A percentile compares a stretch with the other conserved stretches of the same genome.
Conservation (phyloP, 139 green algal genomes). For the Prasinococcaceae sp. region DNA sequence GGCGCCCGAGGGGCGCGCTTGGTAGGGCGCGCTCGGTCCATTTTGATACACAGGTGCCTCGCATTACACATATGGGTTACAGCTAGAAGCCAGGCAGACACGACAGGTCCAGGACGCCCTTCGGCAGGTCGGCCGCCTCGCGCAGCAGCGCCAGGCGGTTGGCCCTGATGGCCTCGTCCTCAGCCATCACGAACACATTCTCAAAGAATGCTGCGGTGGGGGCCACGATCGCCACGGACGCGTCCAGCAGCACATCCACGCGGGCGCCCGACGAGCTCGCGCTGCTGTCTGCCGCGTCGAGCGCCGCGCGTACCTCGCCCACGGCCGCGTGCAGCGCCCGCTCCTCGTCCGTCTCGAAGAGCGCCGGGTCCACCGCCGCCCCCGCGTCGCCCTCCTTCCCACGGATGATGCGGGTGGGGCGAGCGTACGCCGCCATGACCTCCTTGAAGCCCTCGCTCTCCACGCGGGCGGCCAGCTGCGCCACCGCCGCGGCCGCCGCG, state of each 20-base stretch:
- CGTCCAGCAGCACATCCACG: constrained; percentile 43
- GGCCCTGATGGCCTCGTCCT: constrained; percentile 49
- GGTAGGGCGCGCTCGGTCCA: too few relatives aligned
- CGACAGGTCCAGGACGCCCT: constrained; percentile 69
- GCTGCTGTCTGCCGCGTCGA: neutral
- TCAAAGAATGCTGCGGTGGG: constrained; percentile 82
- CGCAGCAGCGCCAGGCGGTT: constrained; percentile 78
- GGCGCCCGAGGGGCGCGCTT: too few relatives aligned
- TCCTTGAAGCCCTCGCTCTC: constrained; percentile 34
- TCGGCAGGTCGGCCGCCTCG: constrained; percentile 54
- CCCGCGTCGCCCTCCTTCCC: constrained; percentile 56
- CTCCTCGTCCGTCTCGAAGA: constrained; percentile 72
- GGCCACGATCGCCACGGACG: constrained; percentile 33
- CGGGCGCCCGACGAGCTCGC: neutral
- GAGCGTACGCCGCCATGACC: constrained; percentile 58
- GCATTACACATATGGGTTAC: too few relatives aligned
- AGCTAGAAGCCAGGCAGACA: constrained; percentile 90
- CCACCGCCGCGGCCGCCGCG: constrained; percentile 37
- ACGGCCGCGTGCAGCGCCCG: constrained; percentile 32
- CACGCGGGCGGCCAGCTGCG: constrained; percentile 37
- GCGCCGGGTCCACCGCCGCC: constrained; percentile 22
- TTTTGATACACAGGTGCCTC: too few relatives aligned
- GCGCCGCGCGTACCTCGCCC: constrained; percentile 30
- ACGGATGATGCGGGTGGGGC: constrained; percentile 67
- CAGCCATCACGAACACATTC: constrained; percentile 74